Evolutionary conservation across 352 stramenopile species (phyloP).

Genomic region (Globisporangium viniferum): DNA sequence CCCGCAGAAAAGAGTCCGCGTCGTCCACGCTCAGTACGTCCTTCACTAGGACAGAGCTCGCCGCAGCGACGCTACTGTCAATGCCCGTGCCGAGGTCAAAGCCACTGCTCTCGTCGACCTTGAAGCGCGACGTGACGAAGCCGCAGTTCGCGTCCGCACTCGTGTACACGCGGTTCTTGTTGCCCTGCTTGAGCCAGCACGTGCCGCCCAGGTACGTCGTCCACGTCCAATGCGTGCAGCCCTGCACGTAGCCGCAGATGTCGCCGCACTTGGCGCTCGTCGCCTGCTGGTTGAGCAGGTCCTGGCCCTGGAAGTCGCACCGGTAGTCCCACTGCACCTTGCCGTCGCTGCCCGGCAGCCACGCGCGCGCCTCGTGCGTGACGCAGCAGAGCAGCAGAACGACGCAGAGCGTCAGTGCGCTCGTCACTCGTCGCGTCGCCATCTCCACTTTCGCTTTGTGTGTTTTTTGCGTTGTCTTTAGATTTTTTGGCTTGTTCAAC

Average conservation of each 20-base stretch:
- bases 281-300: conserved; percentile 16
- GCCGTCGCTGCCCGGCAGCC: conserved; percentile 21
- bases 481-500: neutral
- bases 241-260: conserved; percentile 22
- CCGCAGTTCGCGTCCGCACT: conserved; percentile 11
- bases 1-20: conserved; percentile 23
- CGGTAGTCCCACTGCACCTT: conserved; percentile 28
- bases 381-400: neutral
- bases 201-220: conserved; percentile 21
- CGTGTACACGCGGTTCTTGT: conserved; percentile 4
- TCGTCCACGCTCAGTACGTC: conserved; percentile 21
- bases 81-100: conserved; percentile 12
- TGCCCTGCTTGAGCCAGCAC: conserved; percentile 31
- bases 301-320: conserved; percentile 30
- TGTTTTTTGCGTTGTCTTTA: neutral
- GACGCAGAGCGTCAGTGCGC: neutral
- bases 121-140: conserved; percentile 12
- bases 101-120: conserved; percentile 3
- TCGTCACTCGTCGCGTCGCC: neutral
- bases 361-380: conserved; percentile 9
- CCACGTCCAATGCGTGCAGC: conserved; percentile 44
- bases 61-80: neutral
- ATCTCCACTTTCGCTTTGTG: neutral
- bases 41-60: neutral
- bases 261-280: conserved; percentile 29